phyloP scores from a whole-genome alignment of 495 filamentous ascomycete genomes.

The Aspergillus heteromorphus region DNA sequence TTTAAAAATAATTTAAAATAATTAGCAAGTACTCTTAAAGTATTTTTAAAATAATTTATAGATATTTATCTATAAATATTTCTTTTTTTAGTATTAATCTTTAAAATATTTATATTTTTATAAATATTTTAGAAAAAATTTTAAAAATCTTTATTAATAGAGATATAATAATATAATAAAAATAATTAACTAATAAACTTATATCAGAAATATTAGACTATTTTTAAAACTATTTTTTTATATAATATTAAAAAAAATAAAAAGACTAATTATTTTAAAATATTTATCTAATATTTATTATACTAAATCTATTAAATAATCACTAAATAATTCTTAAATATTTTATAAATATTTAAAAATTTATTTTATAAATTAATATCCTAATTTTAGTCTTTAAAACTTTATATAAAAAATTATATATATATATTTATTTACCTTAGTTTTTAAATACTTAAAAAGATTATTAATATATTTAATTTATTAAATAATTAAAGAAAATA shows the following conservation, averaged over 20 bases:
- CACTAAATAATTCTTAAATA: constrained; percentile 1
- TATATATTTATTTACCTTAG: not conserved
- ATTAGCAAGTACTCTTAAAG: not conserved
- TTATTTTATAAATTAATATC: not conserved
- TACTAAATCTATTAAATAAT: constrained; percentile 8
- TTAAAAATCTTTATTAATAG: constrained; percentile 5
- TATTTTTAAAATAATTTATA: not conserved
- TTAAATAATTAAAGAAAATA: not conserved
- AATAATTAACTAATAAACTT: constrained; percentile 3
- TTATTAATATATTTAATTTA: constrained; percentile 9
- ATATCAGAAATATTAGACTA: constrained; percentile 6
- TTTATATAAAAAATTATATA: constrained; percentile 4
- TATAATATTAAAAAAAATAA: not conserved
- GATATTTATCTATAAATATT: constrained; percentile 10
- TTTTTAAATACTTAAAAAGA: constrained; percentile 9
- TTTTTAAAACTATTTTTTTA: constrained; percentile 7
- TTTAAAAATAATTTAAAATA: not conserved
- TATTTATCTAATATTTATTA: not conserved
- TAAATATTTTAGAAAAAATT: not conserved
- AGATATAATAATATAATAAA: constrained; percentile 1
- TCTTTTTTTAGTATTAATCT: constrained; percentile 1
- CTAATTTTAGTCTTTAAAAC: constrained; percentile 2
- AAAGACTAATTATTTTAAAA: not conserved
- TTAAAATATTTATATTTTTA: not conserved
- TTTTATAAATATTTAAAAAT: constrained; percentile 3